Base-by-base conservation (phyloP, 2,329 filamentous ascomycete species). In the Chrysosporium keratinophilum region DNA sequence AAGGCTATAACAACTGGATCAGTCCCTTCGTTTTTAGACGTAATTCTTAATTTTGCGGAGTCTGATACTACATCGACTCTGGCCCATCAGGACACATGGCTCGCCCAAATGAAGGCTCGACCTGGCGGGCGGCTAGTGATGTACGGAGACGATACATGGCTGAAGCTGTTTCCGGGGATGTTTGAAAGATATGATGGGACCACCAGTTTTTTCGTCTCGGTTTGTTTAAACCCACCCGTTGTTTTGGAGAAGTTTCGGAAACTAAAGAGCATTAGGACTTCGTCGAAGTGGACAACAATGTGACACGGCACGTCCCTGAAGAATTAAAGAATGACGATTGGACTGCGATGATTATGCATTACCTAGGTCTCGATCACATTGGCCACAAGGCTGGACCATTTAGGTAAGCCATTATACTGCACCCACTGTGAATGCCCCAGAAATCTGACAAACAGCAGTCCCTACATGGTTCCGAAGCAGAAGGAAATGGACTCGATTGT, bases 1-100 rank as follows among this genome's bases (percentile, higher is more conserved):
- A 98, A 98, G 73, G 89, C 93, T 47, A 89, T 98, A 59, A 98
- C 93, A 0, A 97, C 93, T 1, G 93, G 93, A 57, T 96, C 91
- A 1, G 93, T 95, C n/a, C 93, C 93, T 2, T 97, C 91, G 1
- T 98, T 98, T 69, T 81, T 97, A 56, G 93, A 98, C 68, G 85
- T 96, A 14, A 95, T 98, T 57, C 78, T 98, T 56, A 98, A 97
- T 66, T 88, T 98, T 66, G 88, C 94, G 59, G 93, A 98, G 70
- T 89, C 84, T 15, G 93, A 98, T 67, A 91, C 88, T 2, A 85
- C 86, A 12, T 95, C 93, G 0, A 91, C 86, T 2, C 79, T 98
- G 20, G 84, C 87, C 12, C 80, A 80, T 28, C 93, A 97, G 70
- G 93, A 98, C 67, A 95, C 89, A 33, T 98, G 94, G 91, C 79